Base-by-base conservation (phyloP, 345 rosid genomes). In the Hypericum androsaemum region DNA sequence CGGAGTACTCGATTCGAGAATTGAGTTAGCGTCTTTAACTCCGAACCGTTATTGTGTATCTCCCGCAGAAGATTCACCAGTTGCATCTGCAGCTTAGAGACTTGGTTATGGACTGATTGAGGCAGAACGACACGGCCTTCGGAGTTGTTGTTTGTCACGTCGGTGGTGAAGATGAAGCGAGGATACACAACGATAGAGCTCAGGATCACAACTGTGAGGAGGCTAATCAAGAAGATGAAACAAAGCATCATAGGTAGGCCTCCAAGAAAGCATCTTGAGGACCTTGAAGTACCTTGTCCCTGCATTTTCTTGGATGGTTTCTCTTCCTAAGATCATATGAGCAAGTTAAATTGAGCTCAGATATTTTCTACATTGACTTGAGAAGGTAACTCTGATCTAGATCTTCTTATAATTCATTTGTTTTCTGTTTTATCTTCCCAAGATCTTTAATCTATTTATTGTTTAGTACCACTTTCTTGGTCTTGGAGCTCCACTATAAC, bases 1-100 rank as follows among this genome's bases (percentile, higher is more conserved):
- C 37, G 62, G 52, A 74, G 72, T 62, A 81, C 71, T 64, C 72
- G 80, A 58, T 74, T 64, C 5, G 76, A 68, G 39, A 78, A 81
- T 41, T 50, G 49, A n/a, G 71, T 39, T 9, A 66, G 15, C 8
- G 59, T 43, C 52, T 47, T 47, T 10, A 68, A 39, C 39, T 71
- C 71, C 38, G 69, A 42, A 22, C 42, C 57, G 10, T 68, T 49
- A 42, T 44, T 47, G 43, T 70, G 88, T 42, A 76, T 53, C 58
- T 73, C 71, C 65, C 66, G 50, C 10, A 78, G 69, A 45, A 81
- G 63, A 41, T 41, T 7, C 10, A 79, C 81, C 2, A 74, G 41
- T 41, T 64, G 64, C 8, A 50, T 51, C 64, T 78, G 84, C 72
- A 76, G 39, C 40, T 54, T 35, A 7, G 65, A 60, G 63, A 78